Percentiles rank a stretch among this genome's conserved stretches.
Conservation (phyloP, 1,284 basidiomycete species). For the Caloboletus inedulis region DNA sequence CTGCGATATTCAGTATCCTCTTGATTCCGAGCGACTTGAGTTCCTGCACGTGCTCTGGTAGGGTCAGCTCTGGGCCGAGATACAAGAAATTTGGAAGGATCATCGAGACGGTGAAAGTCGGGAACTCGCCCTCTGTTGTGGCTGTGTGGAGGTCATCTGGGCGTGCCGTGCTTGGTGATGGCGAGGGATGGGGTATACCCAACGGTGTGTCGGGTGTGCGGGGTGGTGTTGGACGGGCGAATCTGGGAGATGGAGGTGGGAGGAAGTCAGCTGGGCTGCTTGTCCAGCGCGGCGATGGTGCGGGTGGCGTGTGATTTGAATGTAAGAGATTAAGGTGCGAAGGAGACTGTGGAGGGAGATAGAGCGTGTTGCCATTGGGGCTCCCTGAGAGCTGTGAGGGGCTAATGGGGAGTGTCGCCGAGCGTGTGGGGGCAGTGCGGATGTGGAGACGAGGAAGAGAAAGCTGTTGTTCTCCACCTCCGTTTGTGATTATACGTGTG, state of each 20-base stretch:
- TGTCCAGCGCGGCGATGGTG: slow-evolving; percentile 39
- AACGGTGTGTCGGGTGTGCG: slow-evolving; percentile 54
- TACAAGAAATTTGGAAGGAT: slow-evolving; percentile 90
- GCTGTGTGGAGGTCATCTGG: slow-evolving; percentile 50
- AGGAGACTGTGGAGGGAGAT: slow-evolving; percentile 52
- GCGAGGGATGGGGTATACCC: slow-evolving; percentile 17
- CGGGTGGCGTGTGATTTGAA: slow-evolving; percentile 55
- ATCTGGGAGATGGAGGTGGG: slow-evolving; percentile 39
- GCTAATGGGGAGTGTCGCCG: slow-evolving; percentile 56
- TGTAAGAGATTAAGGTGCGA: slow-evolving; percentile 58
- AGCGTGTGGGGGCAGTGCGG: slow-evolving; percentile 52
- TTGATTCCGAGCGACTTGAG: slow-evolving; percentile 77
- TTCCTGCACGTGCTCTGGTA: slow-evolving; percentile 69
- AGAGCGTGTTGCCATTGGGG: slow-evolving; percentile 33
- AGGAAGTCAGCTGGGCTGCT: slow-evolving; percentile 31
- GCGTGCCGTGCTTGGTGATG: slow-evolving; percentile 59
- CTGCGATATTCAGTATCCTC: slow-evolving; percentile 87
- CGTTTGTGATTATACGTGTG: slow-evolving; percentile 47
- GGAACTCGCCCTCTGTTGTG: slow-evolving; percentile 55
- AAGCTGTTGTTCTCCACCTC: slow-evolving; percentile 44
- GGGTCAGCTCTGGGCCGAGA: slow-evolving; percentile 85
- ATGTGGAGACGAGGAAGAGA: slow-evolving; percentile 55
- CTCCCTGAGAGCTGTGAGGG: slow-evolving; percentile 32
- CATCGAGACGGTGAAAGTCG: slow-evolving; percentile 74
- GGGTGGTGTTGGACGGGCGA: slow-evolving; percentile 44